These are phyloP conservation scores for Sherardia arvensis DNA, from an alignment of 257 asterid species.

Conservation along the genomic window DNA sequence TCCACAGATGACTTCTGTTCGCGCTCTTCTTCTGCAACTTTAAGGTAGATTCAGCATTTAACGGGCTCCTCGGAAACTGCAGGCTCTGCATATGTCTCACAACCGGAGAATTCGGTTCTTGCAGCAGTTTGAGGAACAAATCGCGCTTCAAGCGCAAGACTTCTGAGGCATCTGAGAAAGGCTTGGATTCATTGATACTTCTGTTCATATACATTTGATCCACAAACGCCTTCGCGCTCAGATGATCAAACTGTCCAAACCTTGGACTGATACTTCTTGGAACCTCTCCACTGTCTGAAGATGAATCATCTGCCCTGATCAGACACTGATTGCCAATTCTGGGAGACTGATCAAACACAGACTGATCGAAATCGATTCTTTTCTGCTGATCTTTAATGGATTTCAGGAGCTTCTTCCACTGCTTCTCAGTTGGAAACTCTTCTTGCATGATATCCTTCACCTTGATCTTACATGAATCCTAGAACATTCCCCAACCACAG, in stretches of 20 bases:
- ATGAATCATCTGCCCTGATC: background rate
- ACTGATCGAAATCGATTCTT: background rate
- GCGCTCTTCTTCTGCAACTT: background rate
- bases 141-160: slow-evolving; percentile 35
- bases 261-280: background rate
- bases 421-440: slow-evolving; percentile 10
- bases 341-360: background rate
- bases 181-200: slow-evolving; percentile 19
- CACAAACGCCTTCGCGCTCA: background rate
- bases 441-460: slow-evolving; percentile 18
- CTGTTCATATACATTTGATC: background rate
- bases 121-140: slow-evolving; percentile 33
- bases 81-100: background rate
- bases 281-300: background rate
- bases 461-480: slow-evolving; percentile 30
- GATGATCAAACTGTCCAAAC: background rate
- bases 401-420: background rate
- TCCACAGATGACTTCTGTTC: slow-evolving; percentile 6
- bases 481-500: background rate
- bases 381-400: background rate
- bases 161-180: slow-evolving; percentile 54
- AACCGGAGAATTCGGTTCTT: slow-evolving; percentile 12
- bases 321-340: background rate
- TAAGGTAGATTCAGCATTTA: background rate
- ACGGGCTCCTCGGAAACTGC: background rate